Evolutionary conservation across 2,329 filamentous ascomycete species (phyloP).

Genomic region (Septoria petroselini): DNA sequence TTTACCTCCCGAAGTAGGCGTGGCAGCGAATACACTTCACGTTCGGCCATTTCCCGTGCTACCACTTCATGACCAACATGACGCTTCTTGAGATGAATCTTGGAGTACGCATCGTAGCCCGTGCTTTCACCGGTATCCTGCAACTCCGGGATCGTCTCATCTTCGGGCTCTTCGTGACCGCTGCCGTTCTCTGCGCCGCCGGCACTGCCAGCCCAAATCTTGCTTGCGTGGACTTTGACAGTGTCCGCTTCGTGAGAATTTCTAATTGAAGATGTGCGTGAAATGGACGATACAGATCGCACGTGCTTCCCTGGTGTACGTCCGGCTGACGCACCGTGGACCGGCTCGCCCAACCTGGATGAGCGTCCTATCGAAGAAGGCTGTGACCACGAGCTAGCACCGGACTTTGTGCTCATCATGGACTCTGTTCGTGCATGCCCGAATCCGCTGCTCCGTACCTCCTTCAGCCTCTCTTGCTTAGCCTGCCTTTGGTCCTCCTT

Average conservation of each 20-base stretch:
- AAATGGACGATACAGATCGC: conserved; percentile 5
- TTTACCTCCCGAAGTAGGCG: conserved; percentile 79
- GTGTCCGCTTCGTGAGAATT: conserved; percentile 7
- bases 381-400: conserved; percentile 7
- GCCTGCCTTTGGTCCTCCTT: conserved; percentile 45
- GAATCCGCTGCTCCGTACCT: conserved; percentile 41
- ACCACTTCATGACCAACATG: conserved; percentile 79
- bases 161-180: conserved; percentile 22
- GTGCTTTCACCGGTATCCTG: conserved; percentile 36
- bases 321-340: background rate
- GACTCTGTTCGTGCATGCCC: conserved; percentile 16
- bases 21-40: conserved; percentile 73
- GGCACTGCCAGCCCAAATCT: conserved; percentile 10
- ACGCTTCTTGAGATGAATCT: conserved; percentile 76
- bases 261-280: conserved; percentile 19
- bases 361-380: conserved; percentile 22
- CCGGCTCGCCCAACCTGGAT: background rate
- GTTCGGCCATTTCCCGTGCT: conserved; percentile 71
- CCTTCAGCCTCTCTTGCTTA: conserved; percentile 45
- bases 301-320: background rate
- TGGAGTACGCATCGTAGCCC: conserved; percentile 82
- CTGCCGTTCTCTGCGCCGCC: conserved; percentile 19
- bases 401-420: background rate
- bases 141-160: conserved; percentile 20
- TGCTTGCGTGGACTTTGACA: conserved; percentile 7